These are phyloP conservation scores for Rhizopus delemar DNA, from an alignment of 371 early-diverging fungal species.

Conservation along the genomic window DNA sequence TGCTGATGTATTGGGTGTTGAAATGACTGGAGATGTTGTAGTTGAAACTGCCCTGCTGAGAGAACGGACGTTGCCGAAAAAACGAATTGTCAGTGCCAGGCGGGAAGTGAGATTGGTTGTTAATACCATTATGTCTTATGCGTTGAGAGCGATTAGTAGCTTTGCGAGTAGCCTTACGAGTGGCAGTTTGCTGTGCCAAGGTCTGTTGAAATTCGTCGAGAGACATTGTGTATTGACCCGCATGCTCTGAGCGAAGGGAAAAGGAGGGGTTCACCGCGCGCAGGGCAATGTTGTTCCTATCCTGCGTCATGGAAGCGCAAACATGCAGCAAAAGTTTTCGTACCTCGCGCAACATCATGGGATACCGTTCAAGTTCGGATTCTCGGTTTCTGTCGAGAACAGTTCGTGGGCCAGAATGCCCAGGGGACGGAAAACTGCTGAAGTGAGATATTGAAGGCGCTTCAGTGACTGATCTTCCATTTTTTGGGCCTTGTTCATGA, in stretches of 20 bases:
- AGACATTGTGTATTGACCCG: not conserved
- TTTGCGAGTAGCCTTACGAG: not conserved
- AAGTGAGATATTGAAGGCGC: constrained; percentile 13
- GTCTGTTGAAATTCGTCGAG: not conserved
- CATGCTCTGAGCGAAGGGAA: not conserved
- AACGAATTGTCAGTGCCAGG: not conserved
- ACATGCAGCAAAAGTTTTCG: constrained; percentile 9
- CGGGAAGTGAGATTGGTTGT: not conserved
- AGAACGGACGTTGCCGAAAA: constrained; percentile 24
- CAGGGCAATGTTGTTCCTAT: constrained; percentile 15
- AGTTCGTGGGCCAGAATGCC: constrained; percentile 16
- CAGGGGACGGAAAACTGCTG: constrained; percentile 12
- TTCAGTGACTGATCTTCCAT: constrained; percentile 14
- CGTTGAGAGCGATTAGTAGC: not conserved
- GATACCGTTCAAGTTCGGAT: constrained; percentile 4
- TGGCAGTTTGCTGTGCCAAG: not conserved
- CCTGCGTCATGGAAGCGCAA: constrained; percentile 7
- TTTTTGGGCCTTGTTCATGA: constrained; percentile 17
- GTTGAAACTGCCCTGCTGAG: constrained; percentile 23
- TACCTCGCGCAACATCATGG: constrained; percentile 11
- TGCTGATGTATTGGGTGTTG: constrained; percentile 9
- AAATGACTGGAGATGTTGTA: not conserved
- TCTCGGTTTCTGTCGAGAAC: not conserved
- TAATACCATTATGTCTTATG: not conserved
- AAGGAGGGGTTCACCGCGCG: constrained; percentile 11